These are phyloP conservation scores for Metarhizium brunneum DNA, from an alignment of 2,329 filamentous ascomycete genomes.

Conservation along the genomic window DNA sequence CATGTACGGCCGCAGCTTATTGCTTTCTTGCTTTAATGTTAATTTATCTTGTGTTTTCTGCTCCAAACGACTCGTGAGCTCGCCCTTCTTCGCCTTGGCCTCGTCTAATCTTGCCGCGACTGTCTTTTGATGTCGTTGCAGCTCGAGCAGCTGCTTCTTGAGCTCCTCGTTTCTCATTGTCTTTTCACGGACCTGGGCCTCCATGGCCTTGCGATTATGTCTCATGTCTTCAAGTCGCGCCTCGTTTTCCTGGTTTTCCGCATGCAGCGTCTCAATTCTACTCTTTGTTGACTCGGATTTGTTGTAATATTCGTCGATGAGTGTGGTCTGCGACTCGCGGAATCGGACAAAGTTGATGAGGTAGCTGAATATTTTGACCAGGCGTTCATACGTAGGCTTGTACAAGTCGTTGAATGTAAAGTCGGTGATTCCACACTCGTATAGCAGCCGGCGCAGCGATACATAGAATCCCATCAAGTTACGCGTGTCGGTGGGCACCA, in stretches of 20 bases:
- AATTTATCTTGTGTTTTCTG: constrained; percentile 62
- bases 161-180: constrained; percentile 78
- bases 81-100: constrained; percentile 69
- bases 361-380: constrained; percentile 94
- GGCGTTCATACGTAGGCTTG: constrained; percentile 77
- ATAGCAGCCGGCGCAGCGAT: constrained; percentile 67
- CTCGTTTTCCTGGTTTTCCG: constrained; percentile 82
- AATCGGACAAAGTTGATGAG: constrained; percentile 99
- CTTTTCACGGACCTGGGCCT: constrained; percentile 75
- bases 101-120: constrained; percentile 77
- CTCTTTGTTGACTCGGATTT: constrained; percentile 78
- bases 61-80: constrained; percentile 63
- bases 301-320: constrained; percentile 92
- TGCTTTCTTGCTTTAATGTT: constrained; percentile 70
- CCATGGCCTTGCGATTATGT: constrained; percentile 69
- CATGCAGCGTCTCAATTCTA: constrained; percentile 76
- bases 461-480: constrained; percentile 96
- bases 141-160: constrained; percentile 70
- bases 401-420: constrained; percentile 91
- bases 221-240: constrained; percentile 71
- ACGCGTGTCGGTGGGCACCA: constrained; percentile 78
- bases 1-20: constrained; percentile 85
- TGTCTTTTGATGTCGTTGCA: constrained; percentile 73
- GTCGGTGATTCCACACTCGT: constrained; percentile 85
- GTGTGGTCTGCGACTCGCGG: constrained; percentile 78